These are phyloP conservation scores for Monilinia vaccinii-corymbosi DNA, from an alignment of 2,329 filamentous ascomycete species.

Conservation along the genomic window DNA sequence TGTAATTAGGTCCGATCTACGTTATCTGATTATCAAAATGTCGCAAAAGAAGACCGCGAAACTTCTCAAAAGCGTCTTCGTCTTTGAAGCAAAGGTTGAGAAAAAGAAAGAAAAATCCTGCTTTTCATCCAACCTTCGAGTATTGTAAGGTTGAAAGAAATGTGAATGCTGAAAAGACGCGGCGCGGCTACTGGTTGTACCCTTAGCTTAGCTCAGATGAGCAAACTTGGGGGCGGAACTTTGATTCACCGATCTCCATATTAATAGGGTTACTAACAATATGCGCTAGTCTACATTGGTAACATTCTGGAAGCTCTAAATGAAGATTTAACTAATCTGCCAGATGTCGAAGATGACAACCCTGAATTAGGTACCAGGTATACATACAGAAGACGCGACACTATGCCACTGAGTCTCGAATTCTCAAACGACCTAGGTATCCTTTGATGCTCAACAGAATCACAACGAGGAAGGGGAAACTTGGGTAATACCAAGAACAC, in stretches of 20 bases:
- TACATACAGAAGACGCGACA: not conserved
- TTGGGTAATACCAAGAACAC: slow-evolving; percentile 3
- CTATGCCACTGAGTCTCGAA: not conserved
- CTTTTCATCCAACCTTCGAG: not conserved
- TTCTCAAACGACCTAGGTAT: not conserved
- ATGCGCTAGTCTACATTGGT: not conserved
- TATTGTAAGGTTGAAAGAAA: not conserved
- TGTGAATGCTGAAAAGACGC: not conserved
- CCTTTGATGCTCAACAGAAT: not conserved
- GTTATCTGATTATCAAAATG: not conserved
- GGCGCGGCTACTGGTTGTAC: not conserved
- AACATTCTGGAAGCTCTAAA: not conserved
- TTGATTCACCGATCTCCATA: not conserved
- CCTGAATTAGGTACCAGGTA: not conserved
- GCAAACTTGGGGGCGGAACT: not conserved
- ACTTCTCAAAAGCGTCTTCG: not conserved
- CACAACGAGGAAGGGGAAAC: not conserved
- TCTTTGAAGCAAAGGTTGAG: no score
- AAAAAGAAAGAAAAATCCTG: not conserved
- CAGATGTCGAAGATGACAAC: not conserved
- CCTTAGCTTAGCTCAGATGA: not conserved
- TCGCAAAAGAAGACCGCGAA: not conserved
- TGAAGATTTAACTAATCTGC: not conserved
- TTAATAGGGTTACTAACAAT: not conserved
- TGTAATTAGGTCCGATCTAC: not conserved